Evolutionary conservation across 129 eudicot species (phyloP).

Genomic region (Glebionis coronaria): DNA sequence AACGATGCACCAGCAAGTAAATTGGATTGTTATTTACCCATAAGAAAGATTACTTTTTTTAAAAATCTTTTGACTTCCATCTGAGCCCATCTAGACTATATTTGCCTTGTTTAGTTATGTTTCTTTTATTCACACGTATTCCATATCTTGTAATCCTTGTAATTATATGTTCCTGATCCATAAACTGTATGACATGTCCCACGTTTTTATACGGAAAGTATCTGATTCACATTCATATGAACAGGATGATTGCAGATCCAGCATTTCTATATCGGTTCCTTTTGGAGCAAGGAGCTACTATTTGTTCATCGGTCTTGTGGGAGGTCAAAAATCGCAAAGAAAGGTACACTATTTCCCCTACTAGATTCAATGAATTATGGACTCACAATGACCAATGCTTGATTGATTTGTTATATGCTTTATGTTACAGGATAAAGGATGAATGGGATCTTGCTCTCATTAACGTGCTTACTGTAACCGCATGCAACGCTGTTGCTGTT

Average conservation of each 20-base stretch:
- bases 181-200: not conserved
- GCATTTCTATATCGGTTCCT: slow-evolving; percentile 76
- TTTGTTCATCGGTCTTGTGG: slow-evolving; percentile 86
- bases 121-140: not conserved
- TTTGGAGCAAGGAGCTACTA: slow-evolving; percentile 82
- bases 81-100: not conserved
- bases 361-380: not conserved
- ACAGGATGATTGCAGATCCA: slow-evolving; percentile 99
- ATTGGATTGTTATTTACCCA: no score
- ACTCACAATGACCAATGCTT: not conserved
- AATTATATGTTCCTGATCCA: not conserved
- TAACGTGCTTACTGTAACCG: slow-evolving; percentile 82
- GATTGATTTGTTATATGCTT: not conserved
- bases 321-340: slow-evolving; percentile 83
- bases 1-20: no score
- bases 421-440: slow-evolving; percentile 57
- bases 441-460: slow-evolving; percentile 99
- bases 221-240: slow-evolving; percentile 16
- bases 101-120: not conserved
- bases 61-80: not conserved
- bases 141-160: no score
- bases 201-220: not conserved
- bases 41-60: no score
- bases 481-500: slow-evolving; percentile 88
- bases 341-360: slow-evolving; percentile 46